Evolutionary conservation across 495 filamentous ascomycete genomes (phyloP), one percentile per base, ranked within the genome.

Genomic region (Tuber borchii): DNA sequence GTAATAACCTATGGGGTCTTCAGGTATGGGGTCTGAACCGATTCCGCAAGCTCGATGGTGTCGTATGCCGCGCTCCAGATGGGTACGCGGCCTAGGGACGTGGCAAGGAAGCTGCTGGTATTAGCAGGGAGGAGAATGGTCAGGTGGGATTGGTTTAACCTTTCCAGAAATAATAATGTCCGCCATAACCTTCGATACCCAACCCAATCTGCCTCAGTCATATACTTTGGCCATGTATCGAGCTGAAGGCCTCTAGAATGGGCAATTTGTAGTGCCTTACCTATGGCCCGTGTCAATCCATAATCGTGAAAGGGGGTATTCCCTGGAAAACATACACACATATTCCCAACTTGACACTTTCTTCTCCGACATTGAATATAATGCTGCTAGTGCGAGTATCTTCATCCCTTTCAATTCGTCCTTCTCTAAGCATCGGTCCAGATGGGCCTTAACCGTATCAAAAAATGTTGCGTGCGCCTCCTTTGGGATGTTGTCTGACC

Each of bases 151-250:
- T 65, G 10, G 37, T 31, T 34, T 71, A 48, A 75, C 74, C 68
- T 75, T 39, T 75, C 74, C 1, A 75, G 43, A 72, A 75, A 75
- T 31, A 75, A 40, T 31, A 75, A 75, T 45, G 74, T 75, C 48
- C 69, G 70, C 74, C 74, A 75, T 75, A 75, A 75, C 43, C 74
- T 70, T 42, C 74, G 51, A 42, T 71, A 42, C 17, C 69, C 69
- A 40, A 75, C 16, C 74, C 74, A 75, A 44, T 31, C 31, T 9
- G 40, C 43, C 42, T 72, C 34, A 20, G 40, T 22, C 51, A 75
- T 75, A 40, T 75, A 39, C 17, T 61, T 71, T 26, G 69, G 69
- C 31, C 61, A 19, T 72, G 42, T 45, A 22, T 42, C 34, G 69
- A 45, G 34, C 42, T 75, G 74, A 22, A 75, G 74, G 20, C 51